Evolutionary conservation across 805 yeast genomes (phyloP).

Genomic region (Wickerhamomyces canadensis): DNA sequence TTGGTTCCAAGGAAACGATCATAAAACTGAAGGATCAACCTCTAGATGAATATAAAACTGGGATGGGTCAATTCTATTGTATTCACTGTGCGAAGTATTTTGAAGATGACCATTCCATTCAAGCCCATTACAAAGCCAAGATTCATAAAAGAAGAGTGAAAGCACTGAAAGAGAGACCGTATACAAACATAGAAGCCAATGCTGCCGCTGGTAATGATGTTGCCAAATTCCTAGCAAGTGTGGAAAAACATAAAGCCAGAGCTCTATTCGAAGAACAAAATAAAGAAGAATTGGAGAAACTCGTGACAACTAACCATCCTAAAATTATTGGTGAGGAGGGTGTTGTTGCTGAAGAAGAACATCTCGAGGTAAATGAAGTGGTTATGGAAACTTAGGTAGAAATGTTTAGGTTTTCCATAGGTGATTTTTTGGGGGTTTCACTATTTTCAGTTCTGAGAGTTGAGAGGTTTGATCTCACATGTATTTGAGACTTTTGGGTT

Average conservation of each 20-base stretch:
- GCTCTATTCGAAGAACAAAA: constrained; percentile 41
- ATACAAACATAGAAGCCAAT: constrained; percentile 81
- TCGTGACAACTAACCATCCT: constrained; percentile 23
- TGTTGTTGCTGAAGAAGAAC: constrained; percentile 10
- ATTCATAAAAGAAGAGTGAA: constrained; percentile 84
- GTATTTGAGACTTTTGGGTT: too few species aligned
- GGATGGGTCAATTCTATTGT: constrained; percentile 92
- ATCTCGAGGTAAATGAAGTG: constrained; percentile 19
- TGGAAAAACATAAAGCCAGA: constrained; percentile 50
- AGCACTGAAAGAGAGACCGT: constrained; percentile 71
- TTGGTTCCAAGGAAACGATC: constrained; percentile 60
- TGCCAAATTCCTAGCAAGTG: constrained; percentile 56
- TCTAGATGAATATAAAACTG: constrained; percentile 85
- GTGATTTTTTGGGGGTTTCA: neutral
- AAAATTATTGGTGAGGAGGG: constrained; percentile 23
- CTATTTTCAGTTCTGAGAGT: neutral
- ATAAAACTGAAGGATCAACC: constrained; percentile 70
- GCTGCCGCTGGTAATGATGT: constrained; percentile 85
- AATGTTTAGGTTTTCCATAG: neutral
- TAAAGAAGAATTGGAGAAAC: constrained; percentile 34
- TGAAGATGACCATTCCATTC: constrained; percentile 69
- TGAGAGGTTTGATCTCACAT: neutral
- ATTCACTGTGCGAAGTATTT: constrained; percentile 91
- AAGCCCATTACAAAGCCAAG: constrained; percentile 68
- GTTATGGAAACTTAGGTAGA: constrained; percentile 13